Base-by-base conservation (phyloP, 257 asterid genomes). In the Nicotiana sylvestris region DNA sequence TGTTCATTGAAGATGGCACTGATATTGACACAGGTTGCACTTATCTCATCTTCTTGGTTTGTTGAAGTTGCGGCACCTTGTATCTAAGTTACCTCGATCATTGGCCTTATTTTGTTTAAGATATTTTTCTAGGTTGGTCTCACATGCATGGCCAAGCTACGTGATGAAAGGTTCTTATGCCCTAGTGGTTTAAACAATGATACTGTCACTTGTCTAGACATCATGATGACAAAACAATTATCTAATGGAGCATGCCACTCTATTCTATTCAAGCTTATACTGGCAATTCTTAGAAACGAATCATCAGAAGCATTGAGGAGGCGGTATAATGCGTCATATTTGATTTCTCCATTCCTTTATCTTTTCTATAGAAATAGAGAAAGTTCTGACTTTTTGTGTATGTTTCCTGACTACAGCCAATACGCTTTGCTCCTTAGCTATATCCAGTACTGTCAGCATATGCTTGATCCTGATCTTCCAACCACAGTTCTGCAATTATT, bases 91-190 rank as follows among this genome's bases (percentile, higher is more conserved):
- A 4, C 56, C 9, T 76, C 25, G 25, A n/a, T 62, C 58, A 21
- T 35, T n/a, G 56, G 66, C 77, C 60, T 46, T 77, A 37, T 51
- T 72, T 80, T 37, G 12, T 78, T 66, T 81, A 25, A 81, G 77
- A 86, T 76, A 58, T 76, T 78, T 87, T 58, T 80, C 69, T 85
- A 96, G 99, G 99, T 96, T 87, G 95, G 91, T 83, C 95, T 96
- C 77, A 96, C 99, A 78, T 94, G 98, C 92, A 94, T 96, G 97
- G 98, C 99, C 53, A 94, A 94, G 81, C 90, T 96, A 65, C 98
- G 98, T 37, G 97, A 94, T 83, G 97, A 93, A 80, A 87, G 97
- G 83, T 96, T 93, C 87, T 88, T 88, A 57, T 87, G 91, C 87
- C 95, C 96, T 65, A 89, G 94, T 86, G 94, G 91, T 88, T 66